Conservation (phyloP, 495 filamentous ascomycete genomes). For the Podospora bellae-mahoneyi region DNA sequence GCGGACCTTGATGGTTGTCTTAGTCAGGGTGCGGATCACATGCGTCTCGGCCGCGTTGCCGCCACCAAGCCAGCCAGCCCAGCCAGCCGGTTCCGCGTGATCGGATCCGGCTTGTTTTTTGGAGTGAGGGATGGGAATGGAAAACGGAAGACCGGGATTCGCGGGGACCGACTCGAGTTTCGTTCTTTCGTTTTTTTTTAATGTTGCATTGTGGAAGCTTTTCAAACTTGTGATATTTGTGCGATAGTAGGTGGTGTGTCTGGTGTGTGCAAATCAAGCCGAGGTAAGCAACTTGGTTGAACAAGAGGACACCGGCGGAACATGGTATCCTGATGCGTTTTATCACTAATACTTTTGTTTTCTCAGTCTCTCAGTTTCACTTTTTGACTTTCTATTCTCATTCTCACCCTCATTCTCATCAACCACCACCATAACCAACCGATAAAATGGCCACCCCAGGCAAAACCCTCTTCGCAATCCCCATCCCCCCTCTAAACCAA, state of each 20-base stretch:
- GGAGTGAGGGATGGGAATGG: background rate
- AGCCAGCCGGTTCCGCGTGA: background rate
- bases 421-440: background rate
- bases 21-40: constrained; percentile 1
- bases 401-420: background rate
- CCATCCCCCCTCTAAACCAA: constrained; percentile 33
- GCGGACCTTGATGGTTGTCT: background rate
- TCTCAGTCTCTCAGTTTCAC: background rate
- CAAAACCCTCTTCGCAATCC: constrained; percentile 41
- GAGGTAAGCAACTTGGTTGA: background rate
- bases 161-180: background rate
- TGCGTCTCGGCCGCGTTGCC: constrained; percentile 3
- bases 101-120: background rate
- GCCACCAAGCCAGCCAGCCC: background rate
- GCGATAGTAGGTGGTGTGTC: background rate
- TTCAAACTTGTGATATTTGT: background rate
- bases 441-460: constrained; percentile 12
- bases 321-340: background rate
- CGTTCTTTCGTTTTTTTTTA: background rate
- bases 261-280: background rate
- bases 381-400: background rate
- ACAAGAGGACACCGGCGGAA: background rate
- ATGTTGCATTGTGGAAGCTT: background rate
- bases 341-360: background rate
- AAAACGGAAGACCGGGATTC: background rate